These are phyloP conservation scores for Talaromyces nanjingensis DNA, from an alignment of 495 filamentous ascomycete species.

Conservation along the genomic window DNA sequence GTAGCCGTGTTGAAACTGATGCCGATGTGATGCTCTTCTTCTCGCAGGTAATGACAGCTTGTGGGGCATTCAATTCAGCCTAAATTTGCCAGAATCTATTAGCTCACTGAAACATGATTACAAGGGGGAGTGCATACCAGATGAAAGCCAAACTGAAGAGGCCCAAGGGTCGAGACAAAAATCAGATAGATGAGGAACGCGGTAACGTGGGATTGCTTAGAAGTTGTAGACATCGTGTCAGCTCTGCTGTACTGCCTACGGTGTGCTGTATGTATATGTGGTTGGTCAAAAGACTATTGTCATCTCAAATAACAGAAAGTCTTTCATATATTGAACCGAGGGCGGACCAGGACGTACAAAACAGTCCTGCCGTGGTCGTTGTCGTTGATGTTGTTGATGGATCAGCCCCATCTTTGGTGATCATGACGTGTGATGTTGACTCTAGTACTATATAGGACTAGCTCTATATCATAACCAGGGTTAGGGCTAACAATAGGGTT, in stretches of 20 bases:
- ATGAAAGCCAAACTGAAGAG: conserved; percentile 91
- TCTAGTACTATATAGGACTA: neutral
- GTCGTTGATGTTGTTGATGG: neutral
- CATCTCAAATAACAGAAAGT: neutral
- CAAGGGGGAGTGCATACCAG: conserved; percentile 48
- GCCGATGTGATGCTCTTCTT: conserved; percentile 48
- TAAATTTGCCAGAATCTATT: conserved; percentile 22
- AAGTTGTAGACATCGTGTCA: conserved; percentile 2
- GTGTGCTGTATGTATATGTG: neutral
- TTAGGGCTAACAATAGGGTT: neutral
- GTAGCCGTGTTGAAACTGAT: conserved; percentile 30
- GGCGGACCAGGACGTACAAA: neutral
- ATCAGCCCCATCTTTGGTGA: neutral
- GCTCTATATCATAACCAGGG: neutral
- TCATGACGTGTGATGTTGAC: neutral
- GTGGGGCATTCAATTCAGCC: conserved; percentile 92
- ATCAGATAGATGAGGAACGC: conserved; percentile 60
- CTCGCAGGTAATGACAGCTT: conserved; percentile 80
- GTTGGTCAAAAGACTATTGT: neutral
- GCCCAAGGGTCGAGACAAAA: conserved; percentile 62
- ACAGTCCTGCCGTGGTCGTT: neutral
- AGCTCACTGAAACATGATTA: neutral
- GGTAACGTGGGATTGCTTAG: conserved; percentile 33
- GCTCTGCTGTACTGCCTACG: neutral
- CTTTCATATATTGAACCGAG: neutral